Percentiles rank a stretch among this genome's conserved stretches.
phyloP scores from a whole-genome alignment of 2,329 filamentous ascomycete species.

The Tolypocladium guangdongense region DNA sequence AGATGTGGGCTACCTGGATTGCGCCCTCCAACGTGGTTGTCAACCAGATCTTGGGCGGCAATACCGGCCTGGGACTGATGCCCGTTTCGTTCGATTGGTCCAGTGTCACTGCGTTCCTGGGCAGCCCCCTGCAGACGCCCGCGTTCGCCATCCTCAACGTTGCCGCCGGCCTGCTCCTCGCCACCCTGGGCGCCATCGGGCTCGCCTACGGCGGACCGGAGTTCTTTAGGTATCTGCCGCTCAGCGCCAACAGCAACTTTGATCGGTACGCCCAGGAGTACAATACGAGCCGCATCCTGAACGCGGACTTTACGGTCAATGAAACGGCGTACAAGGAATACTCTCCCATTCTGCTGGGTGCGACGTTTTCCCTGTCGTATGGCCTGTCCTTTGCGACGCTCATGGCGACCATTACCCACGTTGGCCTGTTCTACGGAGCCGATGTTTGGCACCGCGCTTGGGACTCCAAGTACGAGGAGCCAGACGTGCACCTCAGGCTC shows the following conservation, averaged over 20 bases:
- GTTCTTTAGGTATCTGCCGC: slow-evolving; percentile 44
- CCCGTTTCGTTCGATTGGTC: slow-evolving; percentile 60
- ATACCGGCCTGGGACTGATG: slow-evolving; percentile 48
- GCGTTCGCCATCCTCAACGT: slow-evolving; percentile 51
- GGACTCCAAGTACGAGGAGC: slow-evolving; percentile 25
- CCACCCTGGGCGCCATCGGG: slow-evolving; percentile 38
- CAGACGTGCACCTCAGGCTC: slow-evolving; percentile 40
- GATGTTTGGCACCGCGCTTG: slow-evolving; percentile 28
- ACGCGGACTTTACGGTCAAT: slow-evolving; percentile 39
- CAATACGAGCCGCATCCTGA: slow-evolving; percentile 44
- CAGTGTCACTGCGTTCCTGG: slow-evolving; percentile 43
- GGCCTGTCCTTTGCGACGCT: slow-evolving; percentile 47
- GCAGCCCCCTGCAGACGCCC: slow-evolving; percentile 45
- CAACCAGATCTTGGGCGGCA: slow-evolving; percentile 56
- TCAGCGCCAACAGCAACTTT: slow-evolving; percentile 41
- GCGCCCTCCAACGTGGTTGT: slow-evolving; percentile 48
- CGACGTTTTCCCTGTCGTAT: slow-evolving; percentile 43
- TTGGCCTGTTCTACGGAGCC: slow-evolving; percentile 38
- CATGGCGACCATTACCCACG: slow-evolving; percentile 40
- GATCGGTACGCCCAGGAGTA: slow-evolving; percentile 48
- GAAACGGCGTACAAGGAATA: slow-evolving; percentile 45
- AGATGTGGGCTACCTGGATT: slow-evolving; percentile 49
- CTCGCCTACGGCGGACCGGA: slow-evolving; percentile 39
- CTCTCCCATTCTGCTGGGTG: slow-evolving; percentile 41
- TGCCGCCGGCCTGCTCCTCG: slow-evolving; percentile 39